Evolutionary conservation across 2,329 filamentous ascomycete species (phyloP).

Genomic region (Arthroderma sp.): DNA sequence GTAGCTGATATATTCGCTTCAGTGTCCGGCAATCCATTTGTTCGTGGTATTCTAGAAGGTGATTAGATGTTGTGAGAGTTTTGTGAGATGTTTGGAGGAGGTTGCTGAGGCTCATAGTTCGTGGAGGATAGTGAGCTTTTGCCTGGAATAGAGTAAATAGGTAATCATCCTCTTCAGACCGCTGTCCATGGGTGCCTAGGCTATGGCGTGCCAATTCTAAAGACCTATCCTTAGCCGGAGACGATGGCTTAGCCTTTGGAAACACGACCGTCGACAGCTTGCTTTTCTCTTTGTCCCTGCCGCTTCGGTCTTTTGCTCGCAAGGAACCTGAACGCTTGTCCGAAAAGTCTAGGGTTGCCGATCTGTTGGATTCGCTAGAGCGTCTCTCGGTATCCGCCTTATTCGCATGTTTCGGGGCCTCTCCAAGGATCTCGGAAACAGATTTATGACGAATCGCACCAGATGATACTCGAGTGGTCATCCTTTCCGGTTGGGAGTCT

Average conservation of each 20-base stretch:
- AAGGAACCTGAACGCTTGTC: slow-evolving; percentile 8
- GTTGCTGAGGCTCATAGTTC: slow-evolving; percentile 46
- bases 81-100: slow-evolving; percentile 76
- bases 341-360: slow-evolving; percentile 20
- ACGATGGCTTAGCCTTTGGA: slow-evolving; percentile 44
- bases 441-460: slow-evolving; percentile 59
- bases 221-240: slow-evolving; percentile 34
- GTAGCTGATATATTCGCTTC: slow-evolving; percentile 75
- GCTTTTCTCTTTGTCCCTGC: slow-evolving; percentile 44
- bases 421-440: slow-evolving; percentile 57
- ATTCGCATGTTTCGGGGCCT: slow-evolving; percentile 33
- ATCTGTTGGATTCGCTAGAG: slow-evolving; percentile 6
- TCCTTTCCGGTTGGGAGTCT: slow-evolving; percentile 37
- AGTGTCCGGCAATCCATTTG: slow-evolving; percentile 78
- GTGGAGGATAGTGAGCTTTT: slow-evolving; percentile 41
- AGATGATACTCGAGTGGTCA: slow-evolving; percentile 57
- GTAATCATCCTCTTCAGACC: slow-evolving; percentile 41
- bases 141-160: slow-evolving; percentile 52
- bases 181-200: not conserved
- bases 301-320: slow-evolving; percentile 36
- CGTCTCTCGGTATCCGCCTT: slow-evolving; percentile 23
- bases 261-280: slow-evolving; percentile 67
- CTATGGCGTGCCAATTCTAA: slow-evolving; percentile 37
- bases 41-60: slow-evolving; percentile 70
- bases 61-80: slow-evolving; percentile 73